phyloP scores from a whole-genome alignment of 1,284 basidiomycete genomes.

The Leccinum ponderosum region DNA sequence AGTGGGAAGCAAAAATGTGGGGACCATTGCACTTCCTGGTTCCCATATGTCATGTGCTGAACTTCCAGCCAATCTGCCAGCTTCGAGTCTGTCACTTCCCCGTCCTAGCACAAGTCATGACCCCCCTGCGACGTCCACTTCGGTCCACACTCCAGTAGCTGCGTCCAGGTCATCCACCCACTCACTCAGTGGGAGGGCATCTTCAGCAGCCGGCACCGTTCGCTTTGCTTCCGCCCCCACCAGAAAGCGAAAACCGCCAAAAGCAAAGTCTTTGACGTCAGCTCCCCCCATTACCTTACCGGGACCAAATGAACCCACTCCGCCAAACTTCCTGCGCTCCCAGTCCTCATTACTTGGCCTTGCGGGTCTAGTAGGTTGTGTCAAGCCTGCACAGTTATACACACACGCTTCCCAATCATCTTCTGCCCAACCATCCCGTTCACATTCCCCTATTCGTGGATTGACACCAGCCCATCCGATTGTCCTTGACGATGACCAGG shows the following conservation, averaged over 20 bases:
- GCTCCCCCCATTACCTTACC: conserved; percentile 59
- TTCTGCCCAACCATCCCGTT: conserved; percentile 28
- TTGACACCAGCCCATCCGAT: conserved; percentile 63
- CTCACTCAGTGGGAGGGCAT: conserved; percentile 12
- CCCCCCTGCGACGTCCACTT: not conserved
- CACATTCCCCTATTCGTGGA: conserved; percentile 39
- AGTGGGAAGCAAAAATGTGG: conserved; percentile 73
- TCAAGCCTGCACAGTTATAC: conserved; percentile 56
- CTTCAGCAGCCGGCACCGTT: conserved; percentile 11
- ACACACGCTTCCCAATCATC: conserved; percentile 19
- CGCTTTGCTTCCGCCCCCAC: conserved; percentile 5
- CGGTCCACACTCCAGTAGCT: conserved; percentile 2
- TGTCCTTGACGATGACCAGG: conserved; percentile 61
- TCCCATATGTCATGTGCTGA: conserved; percentile 79
- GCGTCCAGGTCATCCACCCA: conserved; percentile 17
- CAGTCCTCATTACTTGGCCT: conserved; percentile 68
- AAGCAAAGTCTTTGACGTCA: conserved; percentile 34
- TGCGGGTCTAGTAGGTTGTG: conserved; percentile 65
- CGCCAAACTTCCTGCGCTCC: conserved; percentile 70
- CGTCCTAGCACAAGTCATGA: conserved; percentile 13
- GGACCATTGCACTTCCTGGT: conserved; percentile 94
- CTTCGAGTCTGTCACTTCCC: conserved; percentile 38
- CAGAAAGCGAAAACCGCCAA: conserved; percentile 23
- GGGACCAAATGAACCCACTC: conserved; percentile 56
- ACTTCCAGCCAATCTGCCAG: conserved; percentile 75